Base-by-base conservation (phyloP, 83 land plant species). In the Picea engelmannii region DNA sequence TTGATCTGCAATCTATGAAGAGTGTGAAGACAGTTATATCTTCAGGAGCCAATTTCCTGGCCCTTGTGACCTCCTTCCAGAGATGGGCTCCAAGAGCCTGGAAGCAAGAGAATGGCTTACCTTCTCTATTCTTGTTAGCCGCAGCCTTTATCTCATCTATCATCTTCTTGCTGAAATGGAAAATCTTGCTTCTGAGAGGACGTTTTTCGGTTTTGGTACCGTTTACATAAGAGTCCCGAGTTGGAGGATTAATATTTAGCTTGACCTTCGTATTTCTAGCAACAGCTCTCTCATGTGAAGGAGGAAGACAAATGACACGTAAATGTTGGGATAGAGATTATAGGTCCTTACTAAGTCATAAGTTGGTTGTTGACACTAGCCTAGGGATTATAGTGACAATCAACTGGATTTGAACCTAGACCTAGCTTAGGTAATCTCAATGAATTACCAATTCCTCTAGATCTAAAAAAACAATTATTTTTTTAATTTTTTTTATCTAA, bases 271-370 rank as follows among this genome's bases (percentile, higher is more conserved):
- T 38, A 38, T 38, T 38, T 38, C 40, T 38, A 38, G 87, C 85
- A 55, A 82, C 65, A 83, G 78, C 71, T 27, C 93, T 85, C 70
- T 88, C 88, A 84, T 83, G 91, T 80, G 84, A 66, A 0, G 93
- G 93, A 21, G 52, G 87, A 76, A 79, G 79, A 40, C 88, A 73
- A 66, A 86, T 58, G 66, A 83, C 15, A 62, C 73, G 85, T 86
- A 93, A 93, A 59, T 93, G 91, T 93, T 93, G 89, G 20, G 91
- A 87, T 42, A 27, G 31, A 74, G 91, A 85, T 18, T 84, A 82
- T 3, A 91, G 93, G 61, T 93, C 95, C 18, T 27, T 27, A 27
- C 31, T 27, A 27, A 27, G 31, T 27, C 1, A 27, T 27, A 27
- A 27, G 31, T 27, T 27, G 31, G 31, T 27, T 27, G 31, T 27